Evolutionary conservation across 306 rosid species (phyloP).

Genomic region (Casuarina cunninghamiana): DNA sequence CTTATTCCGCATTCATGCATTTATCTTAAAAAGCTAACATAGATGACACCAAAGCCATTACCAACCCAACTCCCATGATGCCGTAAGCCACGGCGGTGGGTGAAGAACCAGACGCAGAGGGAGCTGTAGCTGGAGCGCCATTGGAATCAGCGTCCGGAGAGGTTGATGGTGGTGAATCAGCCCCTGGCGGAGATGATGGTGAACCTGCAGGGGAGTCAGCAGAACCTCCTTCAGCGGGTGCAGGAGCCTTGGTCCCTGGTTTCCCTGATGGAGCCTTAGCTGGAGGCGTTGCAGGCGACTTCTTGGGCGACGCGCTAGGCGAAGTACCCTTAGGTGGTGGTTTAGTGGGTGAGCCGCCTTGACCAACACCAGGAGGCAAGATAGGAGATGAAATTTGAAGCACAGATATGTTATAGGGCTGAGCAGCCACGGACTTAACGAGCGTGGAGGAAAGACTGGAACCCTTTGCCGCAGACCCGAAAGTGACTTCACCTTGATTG

Average conservation of each 20-base stretch:
- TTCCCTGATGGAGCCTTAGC: slow-evolving; percentile 25
- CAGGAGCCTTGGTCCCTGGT: slow-evolving; percentile 19
- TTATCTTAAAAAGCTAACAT: slow-evolving; percentile 23
- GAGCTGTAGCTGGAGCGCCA: neutral
- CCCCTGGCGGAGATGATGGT: slow-evolving; percentile 12
- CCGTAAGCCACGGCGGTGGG: slow-evolving; percentile 11
- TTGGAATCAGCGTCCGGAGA: neutral
- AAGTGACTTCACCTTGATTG: slow-evolving; percentile 47
- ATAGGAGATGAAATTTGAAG: slow-evolving; percentile 47
- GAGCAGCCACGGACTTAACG: slow-evolving; percentile 33
- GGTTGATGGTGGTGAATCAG: slow-evolving; percentile 9
- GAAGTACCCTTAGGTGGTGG: slow-evolving; percentile 5
- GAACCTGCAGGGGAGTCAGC: neutral
- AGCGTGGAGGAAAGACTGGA: slow-evolving; percentile 8
- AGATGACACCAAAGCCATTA: slow-evolving; percentile 37
- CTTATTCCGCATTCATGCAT: neutral
- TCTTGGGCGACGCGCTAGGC: neutral
- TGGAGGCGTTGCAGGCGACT: slow-evolving; percentile 21
- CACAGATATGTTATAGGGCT: slow-evolving; percentile 54
- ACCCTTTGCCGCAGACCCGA: slow-evolving; percentile 44
- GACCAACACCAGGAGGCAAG: slow-evolving; percentile 38
- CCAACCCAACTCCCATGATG: slow-evolving; percentile 14
- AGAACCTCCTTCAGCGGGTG: neutral
- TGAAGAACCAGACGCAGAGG: slow-evolving; percentile 10
- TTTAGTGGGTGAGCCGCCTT: slow-evolving; percentile 4